Evolutionary conservation across 495 filamentous ascomycete species (phyloP).

Genomic region (Hypoxylon fragiforme): DNA sequence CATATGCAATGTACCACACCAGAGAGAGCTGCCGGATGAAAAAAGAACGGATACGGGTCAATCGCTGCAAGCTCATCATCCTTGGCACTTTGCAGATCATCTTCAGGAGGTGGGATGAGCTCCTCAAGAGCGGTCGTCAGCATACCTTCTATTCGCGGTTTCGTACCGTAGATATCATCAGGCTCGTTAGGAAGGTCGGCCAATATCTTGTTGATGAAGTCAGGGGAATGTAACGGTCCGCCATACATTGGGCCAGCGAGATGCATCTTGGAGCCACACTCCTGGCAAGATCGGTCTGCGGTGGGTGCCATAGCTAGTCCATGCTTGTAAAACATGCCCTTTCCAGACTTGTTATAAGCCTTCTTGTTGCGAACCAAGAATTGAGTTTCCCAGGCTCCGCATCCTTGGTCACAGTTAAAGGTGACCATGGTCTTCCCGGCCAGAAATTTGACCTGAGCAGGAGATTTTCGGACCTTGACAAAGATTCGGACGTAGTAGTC

Average conservation of each 20-base stretch:
- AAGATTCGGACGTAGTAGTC: constrained; percentile 96
- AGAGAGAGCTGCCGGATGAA: constrained; percentile 71
- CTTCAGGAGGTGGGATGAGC: constrained; percentile 42
- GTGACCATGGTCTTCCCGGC: constrained; percentile 90
- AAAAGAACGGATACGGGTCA: constrained; percentile 82
- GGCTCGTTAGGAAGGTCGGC: constrained; percentile 64
- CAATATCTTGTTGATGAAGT: constrained; percentile 78
- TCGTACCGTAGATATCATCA: constrained; percentile 71
- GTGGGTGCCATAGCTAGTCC: constrained; percentile 69
- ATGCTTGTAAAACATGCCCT: constrained; percentile 71
- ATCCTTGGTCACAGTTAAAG: constrained; percentile 87
- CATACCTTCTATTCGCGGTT: constrained; percentile 85
- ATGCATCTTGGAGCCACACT: constrained; percentile 86
- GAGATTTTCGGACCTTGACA: constrained; percentile 75
- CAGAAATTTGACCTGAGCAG: constrained; percentile 83
- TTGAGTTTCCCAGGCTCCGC: constrained; percentile 84
- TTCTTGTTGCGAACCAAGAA: constrained; percentile 67
- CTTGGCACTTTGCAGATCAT: constrained; percentile 34
- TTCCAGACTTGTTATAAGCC: constrained; percentile 68
- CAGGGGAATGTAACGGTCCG: constrained; percentile 80
- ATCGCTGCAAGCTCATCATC: constrained; percentile 57
- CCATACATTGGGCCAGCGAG: constrained; percentile 92
- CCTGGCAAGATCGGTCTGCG: constrained; percentile 63
- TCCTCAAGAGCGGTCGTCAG: constrained; percentile 85
- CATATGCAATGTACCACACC: constrained; percentile 77